Evolutionary conservation across 441 rosid species (phyloP), one percentile per base, ranked within the genome.

Genomic region (Gossypium davidsonii): DNA sequence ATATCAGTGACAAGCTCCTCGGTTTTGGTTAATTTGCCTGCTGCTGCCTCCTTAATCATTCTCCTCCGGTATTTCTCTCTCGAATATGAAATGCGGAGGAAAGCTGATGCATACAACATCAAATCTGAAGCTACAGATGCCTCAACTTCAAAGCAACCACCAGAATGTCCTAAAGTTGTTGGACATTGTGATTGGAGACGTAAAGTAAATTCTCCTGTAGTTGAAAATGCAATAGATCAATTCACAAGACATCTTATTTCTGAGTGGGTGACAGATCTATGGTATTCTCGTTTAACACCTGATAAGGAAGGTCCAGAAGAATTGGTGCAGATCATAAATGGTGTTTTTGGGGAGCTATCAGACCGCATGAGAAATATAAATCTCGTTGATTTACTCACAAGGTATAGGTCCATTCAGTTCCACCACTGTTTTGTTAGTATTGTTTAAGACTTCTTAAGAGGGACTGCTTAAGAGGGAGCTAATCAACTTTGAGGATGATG

Each of bases 281-380:
- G 99, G 99, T 96, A 92, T 83, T 85, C 90, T 68, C 94, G 92
- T 53, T 75, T 96, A 75, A 96, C 99, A 62, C 84, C 91, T 71
- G 99, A 96, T 82, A 86, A 75, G 77, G 86, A 92, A 80, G 98
- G 93, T 49, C 99, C 99, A 26, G 99, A 91, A 77, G 99, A 93
- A 71, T 80, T 96, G 77, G 88, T 88, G 46, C 86, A 67, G 78
- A 83, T 92, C 71, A 82, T 93, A 17, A 92, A 92, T 77, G 83
- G 86, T 71, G 96, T 86, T 82, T 83, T 93, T 26, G 99, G 97
- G 59, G 95, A 93, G 75, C 46, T 93, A 78, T 91, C 99, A 37
- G 79, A 87, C 73, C 96, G 98, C 21, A 67, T 90, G 79, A 92
- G 89, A 79, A 90, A 88, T 70, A 82, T 93, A 28, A 96, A 96